Evolutionary conservation across 1,284 basidiomycete genomes (phyloP).

Genomic region (Ustilago sp.): DNA sequence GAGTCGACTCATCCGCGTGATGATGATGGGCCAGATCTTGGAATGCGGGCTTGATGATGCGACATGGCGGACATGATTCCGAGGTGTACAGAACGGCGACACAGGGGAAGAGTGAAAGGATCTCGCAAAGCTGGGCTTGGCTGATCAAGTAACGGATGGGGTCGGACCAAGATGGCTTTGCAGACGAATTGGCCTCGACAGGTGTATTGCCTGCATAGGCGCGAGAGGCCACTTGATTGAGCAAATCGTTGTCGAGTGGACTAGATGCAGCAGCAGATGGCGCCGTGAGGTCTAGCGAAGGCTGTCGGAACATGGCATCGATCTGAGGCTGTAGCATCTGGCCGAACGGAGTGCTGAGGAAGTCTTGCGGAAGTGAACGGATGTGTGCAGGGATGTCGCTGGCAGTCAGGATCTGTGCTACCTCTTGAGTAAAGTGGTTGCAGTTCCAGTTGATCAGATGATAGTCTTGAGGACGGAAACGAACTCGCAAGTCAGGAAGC

Average conservation of each 20-base stretch:
- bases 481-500: slow-evolving; percentile 77
- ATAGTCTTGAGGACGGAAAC: slow-evolving; percentile 82
- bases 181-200: slow-evolving; percentile 65
- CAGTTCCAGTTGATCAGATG: slow-evolving; percentile 78
- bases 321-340: slow-evolving; percentile 86
- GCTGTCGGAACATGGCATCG: slow-evolving; percentile 72
- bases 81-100: slow-evolving; percentile 78
- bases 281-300: slow-evolving; percentile 13
- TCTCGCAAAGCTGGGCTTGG: slow-evolving; percentile 41
- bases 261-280: slow-evolving; percentile 3
- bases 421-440: slow-evolving; percentile 80
- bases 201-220: slow-evolving; percentile 70
- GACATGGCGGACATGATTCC: slow-evolving; percentile 76
- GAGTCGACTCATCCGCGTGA: slow-evolving; percentile 26
- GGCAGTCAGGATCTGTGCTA: slow-evolving; percentile 66
- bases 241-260: slow-evolving; percentile 13
- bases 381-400: slow-evolving; percentile 65
- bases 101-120: slow-evolving; percentile 71
- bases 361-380: slow-evolving; percentile 76
- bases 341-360: slow-evolving; percentile 89
- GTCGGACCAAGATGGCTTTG: slow-evolving; percentile 77
- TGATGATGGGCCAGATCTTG: slow-evolving; percentile 75
- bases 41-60: slow-evolving; percentile 77
- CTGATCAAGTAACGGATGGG: slow-evolving; percentile 61
- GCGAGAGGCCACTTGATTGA: slow-evolving; percentile 73